Conservation (phyloP, 140 eudicot genomes). For the Bidens hawaiensis region DNA sequence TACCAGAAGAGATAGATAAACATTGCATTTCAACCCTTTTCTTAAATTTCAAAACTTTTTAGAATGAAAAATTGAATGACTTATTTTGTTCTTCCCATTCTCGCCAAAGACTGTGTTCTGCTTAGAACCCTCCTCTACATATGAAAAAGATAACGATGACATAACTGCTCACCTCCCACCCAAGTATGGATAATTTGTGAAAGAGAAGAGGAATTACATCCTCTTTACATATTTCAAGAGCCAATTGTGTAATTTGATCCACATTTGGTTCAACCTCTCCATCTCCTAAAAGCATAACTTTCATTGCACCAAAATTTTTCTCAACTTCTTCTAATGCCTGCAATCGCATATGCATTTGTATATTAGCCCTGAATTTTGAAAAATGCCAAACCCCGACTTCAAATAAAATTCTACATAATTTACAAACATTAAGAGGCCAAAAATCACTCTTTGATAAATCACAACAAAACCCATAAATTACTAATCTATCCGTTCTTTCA, state of each 20-base stretch:
- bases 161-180: slow-evolving; percentile 78
- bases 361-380: not conserved
- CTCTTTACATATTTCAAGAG: slow-evolving; percentile 75
- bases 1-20: too few species aligned
- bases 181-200: slow-evolving; percentile 71
- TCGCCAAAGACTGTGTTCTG: too few species aligned
- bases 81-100: too few species aligned
- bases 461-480: not conserved
- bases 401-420: not conserved
- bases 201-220: slow-evolving; percentile 69
- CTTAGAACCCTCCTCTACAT: too few species aligned
- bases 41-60: too few species aligned
- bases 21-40: too few species aligned
- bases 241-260: slow-evolving; percentile 71
- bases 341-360: not conserved
- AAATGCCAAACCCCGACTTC: not conserved
- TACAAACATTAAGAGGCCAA: not conserved
- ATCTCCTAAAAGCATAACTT: slow-evolving; percentile 81
- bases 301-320: slow-evolving; percentile 74
- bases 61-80: too few species aligned
- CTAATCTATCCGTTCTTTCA: not conserved
- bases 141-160: not conserved
- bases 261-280: slow-evolving; percentile 82
- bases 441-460: not conserved
- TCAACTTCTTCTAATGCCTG: slow-evolving; percentile 97